A percentile compares a stretch with the other conserved stretches of the same genome.
These are phyloP conservation scores for Hymenoscyphus salicellus DNA, from an alignment of 2,329 filamentous ascomycete genomes.

Conservation along the genomic window DNA sequence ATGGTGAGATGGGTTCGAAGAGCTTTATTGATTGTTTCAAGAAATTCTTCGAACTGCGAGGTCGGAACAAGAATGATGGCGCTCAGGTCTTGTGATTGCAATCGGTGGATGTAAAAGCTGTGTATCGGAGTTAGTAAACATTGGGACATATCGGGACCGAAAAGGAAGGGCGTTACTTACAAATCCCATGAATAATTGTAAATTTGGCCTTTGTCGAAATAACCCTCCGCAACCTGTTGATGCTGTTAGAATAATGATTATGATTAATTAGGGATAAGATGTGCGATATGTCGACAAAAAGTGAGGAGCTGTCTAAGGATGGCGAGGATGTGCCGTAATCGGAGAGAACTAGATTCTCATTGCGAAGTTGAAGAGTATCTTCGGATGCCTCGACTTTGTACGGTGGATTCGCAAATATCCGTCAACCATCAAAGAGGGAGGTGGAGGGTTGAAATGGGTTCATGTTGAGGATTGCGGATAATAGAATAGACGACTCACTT, in stretches of 20 bases:
- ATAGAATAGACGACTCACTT: constrained; percentile 37
- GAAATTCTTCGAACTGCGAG: constrained; percentile 60
- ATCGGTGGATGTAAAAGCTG: constrained; percentile 66
- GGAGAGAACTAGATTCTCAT: neutral
- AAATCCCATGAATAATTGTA: constrained; percentile 68
- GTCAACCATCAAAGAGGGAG: neutral
- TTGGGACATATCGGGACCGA: neutral
- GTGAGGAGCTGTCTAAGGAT: neutral
- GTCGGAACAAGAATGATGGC: constrained; percentile 67
- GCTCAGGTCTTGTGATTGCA: constrained; percentile 43
- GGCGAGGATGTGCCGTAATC: neutral
- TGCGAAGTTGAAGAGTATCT: neutral
- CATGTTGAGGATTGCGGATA: neutral
- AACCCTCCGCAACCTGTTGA: constrained; percentile 29
- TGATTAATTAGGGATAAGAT: too few species aligned
- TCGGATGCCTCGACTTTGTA: neutral
- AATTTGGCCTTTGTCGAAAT: constrained; percentile 58
- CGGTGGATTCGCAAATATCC: neutral
- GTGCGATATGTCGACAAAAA: neutral
- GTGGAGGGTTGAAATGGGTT: neutral
- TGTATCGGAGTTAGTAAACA: neutral
- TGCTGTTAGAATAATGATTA: neutral
- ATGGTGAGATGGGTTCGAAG: constrained; percentile 55
- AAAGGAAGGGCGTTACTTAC: constrained; percentile 48
- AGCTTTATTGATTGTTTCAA: constrained; percentile 62